These are phyloP conservation scores for Xerocomellus intermedius DNA, from an alignment of 768 basidiomycete genomes.

Conservation along the genomic window DNA sequence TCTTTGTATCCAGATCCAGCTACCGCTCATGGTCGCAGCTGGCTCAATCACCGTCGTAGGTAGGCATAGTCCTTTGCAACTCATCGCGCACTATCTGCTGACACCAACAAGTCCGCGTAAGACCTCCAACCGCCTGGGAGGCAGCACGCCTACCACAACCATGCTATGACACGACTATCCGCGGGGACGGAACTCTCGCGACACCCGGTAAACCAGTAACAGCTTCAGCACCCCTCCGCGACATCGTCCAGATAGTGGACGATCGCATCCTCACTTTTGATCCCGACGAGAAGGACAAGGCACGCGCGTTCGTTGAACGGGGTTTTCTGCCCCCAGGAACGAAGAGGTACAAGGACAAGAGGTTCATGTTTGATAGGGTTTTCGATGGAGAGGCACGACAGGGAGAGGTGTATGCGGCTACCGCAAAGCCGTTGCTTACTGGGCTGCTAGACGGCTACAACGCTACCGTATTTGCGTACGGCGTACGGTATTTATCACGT, in stretches of 20 bases:
- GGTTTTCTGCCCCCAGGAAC: conserved; percentile 85
- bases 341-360: conserved; percentile 93
- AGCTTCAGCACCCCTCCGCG: conserved; percentile 59
- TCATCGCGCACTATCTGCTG: background rate
- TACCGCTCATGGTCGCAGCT: conserved; percentile 65
- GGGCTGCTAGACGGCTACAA: conserved; percentile 93
- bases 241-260: conserved; percentile 87
- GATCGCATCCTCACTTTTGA: conserved; percentile 96
- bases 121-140: conserved; percentile 85
- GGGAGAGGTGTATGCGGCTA: conserved; percentile 83
- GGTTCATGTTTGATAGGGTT: conserved; percentile 96
- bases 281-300: conserved; percentile 84
- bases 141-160: conserved; percentile 79
- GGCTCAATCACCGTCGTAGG: conserved; percentile 89
- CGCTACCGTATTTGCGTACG: conserved; percentile 97
- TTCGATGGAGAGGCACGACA: conserved; percentile 81
- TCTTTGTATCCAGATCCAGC: conserved; percentile 2
- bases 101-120: conserved; percentile 71
- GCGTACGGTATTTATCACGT: conserved; percentile 54
- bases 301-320: conserved; percentile 77
- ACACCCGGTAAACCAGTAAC: conserved; percentile 54
- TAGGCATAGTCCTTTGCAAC: conserved; percentile 27
- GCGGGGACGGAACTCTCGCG: conserved; percentile 85
- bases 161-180: conserved; percentile 65
- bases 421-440: conserved; percentile 79